These are phyloP conservation scores for Corynespora cassiicola DNA, from an alignment of 2,329 filamentous ascomycete genomes.

Conservation along the genomic window DNA sequence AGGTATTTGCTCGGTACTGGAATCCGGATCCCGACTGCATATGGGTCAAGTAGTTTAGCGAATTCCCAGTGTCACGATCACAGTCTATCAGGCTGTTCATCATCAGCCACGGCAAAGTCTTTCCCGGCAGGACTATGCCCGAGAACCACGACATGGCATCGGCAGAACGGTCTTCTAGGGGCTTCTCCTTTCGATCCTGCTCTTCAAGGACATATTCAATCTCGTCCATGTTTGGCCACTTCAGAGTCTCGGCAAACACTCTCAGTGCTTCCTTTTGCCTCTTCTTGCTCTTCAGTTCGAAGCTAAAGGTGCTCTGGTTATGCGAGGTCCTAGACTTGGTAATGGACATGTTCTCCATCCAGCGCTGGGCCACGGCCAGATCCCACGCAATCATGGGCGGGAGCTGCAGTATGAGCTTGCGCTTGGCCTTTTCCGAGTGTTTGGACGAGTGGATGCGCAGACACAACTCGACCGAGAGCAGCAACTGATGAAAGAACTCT, in stretches of 20 bases:
- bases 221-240: constrained; percentile 75
- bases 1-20: constrained; percentile 78
- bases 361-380: constrained; percentile 74
- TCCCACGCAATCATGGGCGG: constrained; percentile 76
- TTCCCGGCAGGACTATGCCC: constrained; percentile 73
- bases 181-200: constrained; percentile 56
- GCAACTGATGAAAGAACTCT: constrained; percentile 77
- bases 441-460: constrained; percentile 69
- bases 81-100: constrained; percentile 82
- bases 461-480: constrained; percentile 75
- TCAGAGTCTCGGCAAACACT: constrained; percentile 73
- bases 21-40: constrained; percentile 74
- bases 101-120: constrained; percentile 74
- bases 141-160: constrained; percentile 81
- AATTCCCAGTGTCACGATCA: constrained; percentile 71
- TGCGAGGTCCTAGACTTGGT: constrained; percentile 62
- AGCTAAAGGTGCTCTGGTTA: constrained; percentile 57
- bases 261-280: constrained; percentile 73
- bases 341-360: constrained; percentile 73
- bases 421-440: constrained; percentile 69
- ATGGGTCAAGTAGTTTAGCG: constrained; percentile 71
- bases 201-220: constrained; percentile 69
- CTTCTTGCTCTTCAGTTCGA: constrained; percentile 70
- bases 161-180: constrained; percentile 67
- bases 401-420: constrained; percentile 68